phyloP scores from a whole-genome alignment of 805 yeast species.

The Isabelozyma pseudorhagii region DNA sequence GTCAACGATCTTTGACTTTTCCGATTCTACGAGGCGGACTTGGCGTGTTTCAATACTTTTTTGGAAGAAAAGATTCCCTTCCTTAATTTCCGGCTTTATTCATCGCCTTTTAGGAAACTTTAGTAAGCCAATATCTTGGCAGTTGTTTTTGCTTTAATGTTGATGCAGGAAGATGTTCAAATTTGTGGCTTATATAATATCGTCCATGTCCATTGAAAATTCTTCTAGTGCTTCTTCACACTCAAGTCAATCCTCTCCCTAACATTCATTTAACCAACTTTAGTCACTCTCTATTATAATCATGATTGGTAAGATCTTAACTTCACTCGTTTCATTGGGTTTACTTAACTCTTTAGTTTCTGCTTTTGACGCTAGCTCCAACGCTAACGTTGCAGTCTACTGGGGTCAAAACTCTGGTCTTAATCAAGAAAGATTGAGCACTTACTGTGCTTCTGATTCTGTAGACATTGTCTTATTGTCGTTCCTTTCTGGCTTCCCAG shows the following conservation, averaged over 20 bases:
- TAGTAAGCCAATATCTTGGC: neutral
- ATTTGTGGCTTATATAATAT: neutral
- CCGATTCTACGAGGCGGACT: neutral
- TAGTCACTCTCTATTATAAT: conserved; percentile 4
- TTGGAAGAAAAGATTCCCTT: neutral
- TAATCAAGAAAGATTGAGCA: conserved; percentile 18
- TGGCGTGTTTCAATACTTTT: neutral
- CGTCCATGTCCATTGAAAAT: conserved; percentile 1
- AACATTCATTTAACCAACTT: neutral
- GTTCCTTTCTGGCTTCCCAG: conserved; percentile 61
- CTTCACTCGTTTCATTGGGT: conserved; percentile 2
- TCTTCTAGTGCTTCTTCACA: neutral
- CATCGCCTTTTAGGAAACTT: neutral
- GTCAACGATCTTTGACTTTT: neutral
- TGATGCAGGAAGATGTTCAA: neutral
- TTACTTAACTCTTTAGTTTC: neutral
- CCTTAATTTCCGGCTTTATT: neutral
- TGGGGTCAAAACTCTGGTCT: conserved; percentile 28
- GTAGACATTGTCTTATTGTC: conserved; percentile 70
- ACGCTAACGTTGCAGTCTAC: conserved; percentile 24
- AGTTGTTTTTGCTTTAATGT: neutral
- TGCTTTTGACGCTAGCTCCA: conserved; percentile 12
- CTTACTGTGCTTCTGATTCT: conserved; percentile 61
- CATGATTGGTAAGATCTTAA: conserved; percentile 6
- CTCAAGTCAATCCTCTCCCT: neutral